phyloP scores from a whole-genome alignment of 108 stramenopile genomes.

The Licmophora abbreviata region DNA sequence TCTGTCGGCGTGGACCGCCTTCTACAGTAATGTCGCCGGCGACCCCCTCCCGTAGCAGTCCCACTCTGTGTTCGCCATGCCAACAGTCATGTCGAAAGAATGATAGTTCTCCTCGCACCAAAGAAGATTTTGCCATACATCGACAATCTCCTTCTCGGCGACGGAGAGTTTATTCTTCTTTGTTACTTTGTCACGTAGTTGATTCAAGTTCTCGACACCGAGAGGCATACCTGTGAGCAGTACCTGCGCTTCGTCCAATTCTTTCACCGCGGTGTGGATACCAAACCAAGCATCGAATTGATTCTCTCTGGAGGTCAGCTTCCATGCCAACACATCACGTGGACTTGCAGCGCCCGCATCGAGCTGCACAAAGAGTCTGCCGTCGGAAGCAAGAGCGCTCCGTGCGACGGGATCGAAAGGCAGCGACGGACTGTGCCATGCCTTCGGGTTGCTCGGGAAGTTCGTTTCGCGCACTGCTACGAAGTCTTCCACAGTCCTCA shows the following conservation, averaged over 20 bases:
- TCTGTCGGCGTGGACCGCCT: too few species aligned
- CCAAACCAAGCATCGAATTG: not conserved
- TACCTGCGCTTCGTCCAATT: constrained; percentile 1
- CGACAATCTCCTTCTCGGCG: not conserved
- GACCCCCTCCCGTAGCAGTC: too few species aligned
- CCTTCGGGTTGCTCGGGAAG: constrained; percentile 26
- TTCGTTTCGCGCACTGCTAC: constrained; percentile 33
- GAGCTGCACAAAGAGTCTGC: not conserved
- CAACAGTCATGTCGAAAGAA: too few species aligned
- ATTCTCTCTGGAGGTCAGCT: not conserved
- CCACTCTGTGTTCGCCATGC: too few species aligned
- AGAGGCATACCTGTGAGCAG: not conserved
- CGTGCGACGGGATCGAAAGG: not conserved
- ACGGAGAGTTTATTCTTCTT: not conserved
- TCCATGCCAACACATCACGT: not conserved
- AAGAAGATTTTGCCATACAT: not conserved
- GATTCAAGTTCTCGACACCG: not conserved
- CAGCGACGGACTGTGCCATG: constrained; percentile 12
- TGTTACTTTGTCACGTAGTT: not conserved
- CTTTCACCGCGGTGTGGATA: not conserved
- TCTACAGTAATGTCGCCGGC: too few species aligned
- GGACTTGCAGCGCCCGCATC: not conserved
- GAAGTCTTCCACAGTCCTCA: constrained; percentile 10
- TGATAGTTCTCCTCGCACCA: not conserved
- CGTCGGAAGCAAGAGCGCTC: not conserved